phyloP scores from a whole-genome alignment of 331 rosid genomes.

The Acacia concinna region DNA sequence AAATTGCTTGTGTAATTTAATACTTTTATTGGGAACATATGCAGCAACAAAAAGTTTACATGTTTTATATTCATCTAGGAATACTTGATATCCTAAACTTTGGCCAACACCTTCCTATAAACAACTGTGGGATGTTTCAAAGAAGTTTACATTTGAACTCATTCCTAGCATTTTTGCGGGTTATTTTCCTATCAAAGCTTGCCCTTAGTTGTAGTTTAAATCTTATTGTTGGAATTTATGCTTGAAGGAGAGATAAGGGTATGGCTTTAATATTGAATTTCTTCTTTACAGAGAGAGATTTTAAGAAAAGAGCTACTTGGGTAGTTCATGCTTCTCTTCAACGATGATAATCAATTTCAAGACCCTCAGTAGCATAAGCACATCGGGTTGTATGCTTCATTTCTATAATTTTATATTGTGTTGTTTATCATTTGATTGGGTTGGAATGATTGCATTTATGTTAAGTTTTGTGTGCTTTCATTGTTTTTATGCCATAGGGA shows the following conservation, averaged over 20 bases:
- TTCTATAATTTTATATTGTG: background rate
- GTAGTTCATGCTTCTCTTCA: no score
- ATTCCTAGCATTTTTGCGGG: slow-evolving; percentile 85
- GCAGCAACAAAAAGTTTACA: background rate
- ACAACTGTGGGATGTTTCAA: slow-evolving; percentile 81
- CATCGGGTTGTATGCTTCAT: no score
- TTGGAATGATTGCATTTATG: background rate
- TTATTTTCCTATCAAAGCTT: slow-evolving; percentile 38
- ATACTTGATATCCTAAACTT: slow-evolving; percentile 85
- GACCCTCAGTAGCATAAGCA: no score
- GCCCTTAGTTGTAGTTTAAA: background rate
- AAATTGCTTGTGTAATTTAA: slow-evolving; percentile 1
- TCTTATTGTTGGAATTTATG: background rate
- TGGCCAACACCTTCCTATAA: slow-evolving; percentile 86
- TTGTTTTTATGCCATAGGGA: background rate
- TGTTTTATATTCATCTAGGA: slow-evolving; percentile 53
- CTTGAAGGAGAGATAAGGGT: no score
- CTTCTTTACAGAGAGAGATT: no score
- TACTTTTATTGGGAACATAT: slow-evolving; percentile 2
- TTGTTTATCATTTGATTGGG: background rate
- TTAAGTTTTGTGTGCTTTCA: background rate
- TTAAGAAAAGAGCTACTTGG: no score
- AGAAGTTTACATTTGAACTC: slow-evolving; percentile 68
- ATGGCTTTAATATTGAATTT: no score
- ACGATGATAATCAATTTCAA: no score